A percentile compares a stretch with the other conserved stretches of the same genome.
phyloP scores from a whole-genome alignment of 805 yeast species.

The Saturnispora mendoncae region DNA sequence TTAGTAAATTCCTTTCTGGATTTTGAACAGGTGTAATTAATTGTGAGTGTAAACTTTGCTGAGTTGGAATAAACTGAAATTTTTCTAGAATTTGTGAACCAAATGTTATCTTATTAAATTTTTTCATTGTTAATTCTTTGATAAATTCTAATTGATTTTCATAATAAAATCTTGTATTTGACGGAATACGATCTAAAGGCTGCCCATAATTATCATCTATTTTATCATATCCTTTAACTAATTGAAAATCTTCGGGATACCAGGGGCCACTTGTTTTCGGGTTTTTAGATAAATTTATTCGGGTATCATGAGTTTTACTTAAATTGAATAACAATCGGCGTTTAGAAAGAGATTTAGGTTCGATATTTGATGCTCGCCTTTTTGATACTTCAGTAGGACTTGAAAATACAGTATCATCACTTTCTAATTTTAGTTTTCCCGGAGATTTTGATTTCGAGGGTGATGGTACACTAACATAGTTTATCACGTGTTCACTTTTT shows the following conservation, averaged over 20 bases:
- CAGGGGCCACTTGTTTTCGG: constrained; percentile 24
- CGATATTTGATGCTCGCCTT: background rate
- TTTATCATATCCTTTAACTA: constrained; percentile 20
- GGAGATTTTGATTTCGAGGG: background rate
- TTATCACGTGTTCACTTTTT: background rate
- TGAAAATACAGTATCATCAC: too few species aligned
- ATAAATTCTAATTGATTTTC: constrained; percentile 18
- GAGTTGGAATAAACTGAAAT: background rate
- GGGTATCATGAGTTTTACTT: too few species aligned
- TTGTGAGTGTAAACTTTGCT: background rate
- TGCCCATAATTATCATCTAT: constrained; percentile 7
- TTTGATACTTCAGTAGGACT: too few species aligned
- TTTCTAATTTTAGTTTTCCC: background rate
- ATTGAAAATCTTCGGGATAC: constrained; percentile 32
- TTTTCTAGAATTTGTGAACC: background rate
- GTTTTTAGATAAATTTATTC: constrained; percentile 23
- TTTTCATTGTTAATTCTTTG: constrained; percentile 17
- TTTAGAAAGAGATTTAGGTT: background rate
- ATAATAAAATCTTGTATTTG: constrained; percentile 17
- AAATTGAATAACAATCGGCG: background rate
- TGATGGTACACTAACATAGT: too few species aligned
- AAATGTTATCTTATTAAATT: constrained; percentile 19
- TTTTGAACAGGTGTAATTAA: constrained; percentile 21
- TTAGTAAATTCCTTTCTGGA: constrained; percentile 18
- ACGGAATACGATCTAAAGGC: constrained; percentile 5